These are phyloP conservation scores for Incumbomyces delicatus DNA, from an alignment of 2,329 filamentous ascomycete species.

Conservation along the genomic window DNA sequence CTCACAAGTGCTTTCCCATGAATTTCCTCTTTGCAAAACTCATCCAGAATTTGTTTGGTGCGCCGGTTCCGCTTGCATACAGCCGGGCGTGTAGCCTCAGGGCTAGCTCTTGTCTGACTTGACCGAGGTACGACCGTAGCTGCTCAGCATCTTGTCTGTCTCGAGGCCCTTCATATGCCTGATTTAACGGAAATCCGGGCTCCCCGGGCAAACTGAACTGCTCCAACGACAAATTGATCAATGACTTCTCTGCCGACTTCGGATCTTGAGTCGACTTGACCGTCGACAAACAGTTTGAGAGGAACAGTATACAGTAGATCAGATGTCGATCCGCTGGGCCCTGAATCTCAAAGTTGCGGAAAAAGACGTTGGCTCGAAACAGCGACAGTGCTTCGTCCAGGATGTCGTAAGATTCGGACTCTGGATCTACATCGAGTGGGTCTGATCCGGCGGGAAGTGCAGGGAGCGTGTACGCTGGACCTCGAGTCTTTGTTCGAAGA, in stretches of 20 bases:
- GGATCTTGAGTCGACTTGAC: constrained; percentile 64
- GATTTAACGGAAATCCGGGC: constrained; percentile 84
- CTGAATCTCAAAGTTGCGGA: constrained; percentile 98
- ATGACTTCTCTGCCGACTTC: constrained; percentile 61
- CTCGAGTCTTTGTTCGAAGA: constrained; percentile 86
- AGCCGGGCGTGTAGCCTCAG: constrained; percentile 72
- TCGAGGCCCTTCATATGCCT: constrained; percentile 84
- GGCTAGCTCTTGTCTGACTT: constrained; percentile 88
- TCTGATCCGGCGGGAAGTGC: constrained; percentile 48
- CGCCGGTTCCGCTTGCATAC: constrained; percentile 60
- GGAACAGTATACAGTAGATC: constrained; percentile 92
- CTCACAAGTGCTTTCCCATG: constrained; percentile 83
- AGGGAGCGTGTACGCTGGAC: constrained; percentile 81
- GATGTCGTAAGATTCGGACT: constrained; percentile 89
- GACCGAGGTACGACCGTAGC: constrained; percentile 65
- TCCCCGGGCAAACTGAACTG: constrained; percentile 94
- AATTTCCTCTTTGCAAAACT: constrained; percentile 99
- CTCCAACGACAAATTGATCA: constrained; percentile 83
- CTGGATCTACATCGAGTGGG: constrained; percentile 56
- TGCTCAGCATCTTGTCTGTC: constrained; percentile 84
- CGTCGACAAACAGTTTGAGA: constrained; percentile 82
- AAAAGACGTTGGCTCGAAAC: constrained; percentile 97
- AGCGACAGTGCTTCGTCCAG: constrained; percentile 86
- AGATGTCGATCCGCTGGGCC: constrained; percentile 87
- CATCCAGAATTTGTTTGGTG: constrained; percentile 82